phyloP scores from a whole-genome alignment of 75 land plant species.

The Cunninghamia lanceolata region DNA sequence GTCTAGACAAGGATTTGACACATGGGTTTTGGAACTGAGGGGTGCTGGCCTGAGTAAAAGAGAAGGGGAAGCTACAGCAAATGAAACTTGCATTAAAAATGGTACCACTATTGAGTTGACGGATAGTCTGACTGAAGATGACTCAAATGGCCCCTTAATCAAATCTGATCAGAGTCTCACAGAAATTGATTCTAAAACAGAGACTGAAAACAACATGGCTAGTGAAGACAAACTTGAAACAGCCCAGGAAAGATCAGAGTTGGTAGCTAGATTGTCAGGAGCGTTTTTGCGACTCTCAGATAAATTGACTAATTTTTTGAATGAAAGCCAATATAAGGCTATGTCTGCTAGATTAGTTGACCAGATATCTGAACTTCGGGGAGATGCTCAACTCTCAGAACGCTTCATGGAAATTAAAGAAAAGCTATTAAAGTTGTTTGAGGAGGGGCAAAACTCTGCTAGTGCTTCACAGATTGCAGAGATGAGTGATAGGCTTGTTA shows the following conservation, averaged over 20 bases:
- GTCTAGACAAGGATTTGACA: constrained; percentile 88
- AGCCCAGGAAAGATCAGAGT: constrained; percentile 44
- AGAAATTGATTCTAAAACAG: neutral
- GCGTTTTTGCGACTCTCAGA: constrained; percentile 59
- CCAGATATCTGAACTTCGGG: constrained; percentile 70
- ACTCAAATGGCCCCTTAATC: constrained; percentile 22
- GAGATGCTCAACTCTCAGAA: constrained; percentile 60
- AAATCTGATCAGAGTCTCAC: neutral
- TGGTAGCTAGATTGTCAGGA: constrained; percentile 53
- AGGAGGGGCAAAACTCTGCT: constrained; percentile 63
- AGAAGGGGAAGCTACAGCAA: constrained; percentile 27
- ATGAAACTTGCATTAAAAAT: neutral
- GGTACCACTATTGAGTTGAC: neutral
- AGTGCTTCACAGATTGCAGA: constrained; percentile 69
- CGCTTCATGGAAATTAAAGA: constrained; percentile 76
- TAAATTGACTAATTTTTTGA: constrained; percentile 60
- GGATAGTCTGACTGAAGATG: constrained; percentile 16
- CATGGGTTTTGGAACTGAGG: constrained; percentile 95
- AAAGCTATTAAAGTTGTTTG: constrained; percentile 55
- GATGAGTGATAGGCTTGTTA: constrained; percentile 66
- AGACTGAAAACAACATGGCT: constrained; percentile 12
- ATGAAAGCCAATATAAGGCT: constrained; percentile 69
- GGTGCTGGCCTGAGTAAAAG: constrained; percentile 91
- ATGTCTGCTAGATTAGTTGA: constrained; percentile 74
- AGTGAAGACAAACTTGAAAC: constrained; percentile 21